A percentile compares a stretch with the other conserved stretches of the same genome.
Evolutionary conservation across 1,284 basidiomycete species (phyloP).

Genomic region (Tilletia walkeri): DNA sequence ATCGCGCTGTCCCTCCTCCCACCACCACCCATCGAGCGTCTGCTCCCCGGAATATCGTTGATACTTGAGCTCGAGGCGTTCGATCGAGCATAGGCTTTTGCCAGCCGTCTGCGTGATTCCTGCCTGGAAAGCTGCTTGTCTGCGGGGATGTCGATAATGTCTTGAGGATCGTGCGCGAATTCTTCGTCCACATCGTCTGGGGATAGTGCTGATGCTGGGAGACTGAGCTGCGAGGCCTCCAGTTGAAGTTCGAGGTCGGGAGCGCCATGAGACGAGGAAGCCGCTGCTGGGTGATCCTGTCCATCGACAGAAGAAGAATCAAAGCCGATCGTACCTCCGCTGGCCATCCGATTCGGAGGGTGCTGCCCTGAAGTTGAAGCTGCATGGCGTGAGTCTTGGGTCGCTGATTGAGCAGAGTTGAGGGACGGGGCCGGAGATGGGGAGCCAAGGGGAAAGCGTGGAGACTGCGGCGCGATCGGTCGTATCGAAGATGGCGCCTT

Average conservation of each 20-base stretch:
- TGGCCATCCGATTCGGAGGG: not conserved
- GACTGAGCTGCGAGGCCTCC: conserved; percentile 27
- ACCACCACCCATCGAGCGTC: not conserved
- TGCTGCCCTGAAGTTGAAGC: not conserved
- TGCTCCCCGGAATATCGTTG: not conserved
- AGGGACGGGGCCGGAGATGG: conserved; percentile 9
- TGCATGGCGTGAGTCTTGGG: not conserved
- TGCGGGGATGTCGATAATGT: conserved; percentile 40
- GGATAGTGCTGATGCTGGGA: not conserved
- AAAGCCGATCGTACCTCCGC: not conserved
- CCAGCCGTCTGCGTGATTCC: conserved; percentile 33
- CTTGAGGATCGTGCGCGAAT: conserved; percentile 34
- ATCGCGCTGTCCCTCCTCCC: not conserved
- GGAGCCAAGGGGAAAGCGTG: not conserved
- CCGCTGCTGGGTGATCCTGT: not conserved
- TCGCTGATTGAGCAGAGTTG: not conserved
- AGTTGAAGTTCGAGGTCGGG: conserved; percentile 29
- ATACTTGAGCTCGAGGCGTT: conserved; percentile 7
- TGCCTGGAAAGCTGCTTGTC: conserved; percentile 33
- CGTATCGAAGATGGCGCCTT: not conserved
- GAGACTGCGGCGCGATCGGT: conserved; percentile 6
- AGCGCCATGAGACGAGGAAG: conserved; percentile 13
- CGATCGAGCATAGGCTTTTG: conserved; percentile 25
- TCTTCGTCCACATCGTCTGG: conserved; percentile 13
- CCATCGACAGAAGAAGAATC: no score